Conservation (phyloP, 805 yeast genomes). For the Maudiozyma bulderi region DNA sequence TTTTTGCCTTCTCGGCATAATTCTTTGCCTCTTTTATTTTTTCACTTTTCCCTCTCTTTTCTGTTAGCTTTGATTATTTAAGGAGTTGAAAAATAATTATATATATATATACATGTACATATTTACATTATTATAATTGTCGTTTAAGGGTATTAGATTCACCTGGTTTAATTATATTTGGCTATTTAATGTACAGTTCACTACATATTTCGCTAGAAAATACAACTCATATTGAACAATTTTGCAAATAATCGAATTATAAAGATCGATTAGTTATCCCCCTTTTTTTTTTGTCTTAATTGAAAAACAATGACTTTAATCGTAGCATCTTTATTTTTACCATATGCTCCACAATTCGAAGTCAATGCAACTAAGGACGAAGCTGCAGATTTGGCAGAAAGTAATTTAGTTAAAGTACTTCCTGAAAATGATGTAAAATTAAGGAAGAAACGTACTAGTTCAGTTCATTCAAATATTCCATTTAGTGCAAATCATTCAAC, state of each 20-base stretch:
- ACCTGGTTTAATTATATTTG: too few species aligned
- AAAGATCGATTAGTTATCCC: too few species aligned
- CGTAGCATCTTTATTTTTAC: slow-evolving; percentile 65
- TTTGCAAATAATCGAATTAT: too few species aligned
- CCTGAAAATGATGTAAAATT: slow-evolving; percentile 6
- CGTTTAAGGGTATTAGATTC: too few species aligned
- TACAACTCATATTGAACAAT: too few species aligned
- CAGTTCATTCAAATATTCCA: slow-evolving; percentile 20
- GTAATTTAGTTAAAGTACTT: slow-evolving; percentile 17
- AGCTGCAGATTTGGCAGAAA: slow-evolving; percentile 28
- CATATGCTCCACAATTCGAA: slow-evolving; percentile 60
- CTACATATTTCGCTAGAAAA: too few species aligned
- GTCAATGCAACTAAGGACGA: slow-evolving; percentile 22
- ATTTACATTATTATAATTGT: neutral
- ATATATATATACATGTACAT: too few species aligned
- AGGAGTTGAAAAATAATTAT: neutral
- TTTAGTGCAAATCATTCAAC: slow-evolving; percentile 4
- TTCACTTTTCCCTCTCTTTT: neutral
- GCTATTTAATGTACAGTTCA: too few species aligned
- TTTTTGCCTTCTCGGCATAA: too few species aligned
- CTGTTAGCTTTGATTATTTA: neutral
- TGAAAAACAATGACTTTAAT: slow-evolving; percentile 46
- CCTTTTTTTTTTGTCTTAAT: too few species aligned
- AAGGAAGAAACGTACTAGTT: slow-evolving; percentile 17
- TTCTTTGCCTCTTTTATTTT: neutral